Percentiles rank a stretch among this genome's conserved stretches.
phyloP scores from a whole-genome alignment of 2,329 filamentous ascomycete species.

The Nothomitra cinnamomea region DNA sequence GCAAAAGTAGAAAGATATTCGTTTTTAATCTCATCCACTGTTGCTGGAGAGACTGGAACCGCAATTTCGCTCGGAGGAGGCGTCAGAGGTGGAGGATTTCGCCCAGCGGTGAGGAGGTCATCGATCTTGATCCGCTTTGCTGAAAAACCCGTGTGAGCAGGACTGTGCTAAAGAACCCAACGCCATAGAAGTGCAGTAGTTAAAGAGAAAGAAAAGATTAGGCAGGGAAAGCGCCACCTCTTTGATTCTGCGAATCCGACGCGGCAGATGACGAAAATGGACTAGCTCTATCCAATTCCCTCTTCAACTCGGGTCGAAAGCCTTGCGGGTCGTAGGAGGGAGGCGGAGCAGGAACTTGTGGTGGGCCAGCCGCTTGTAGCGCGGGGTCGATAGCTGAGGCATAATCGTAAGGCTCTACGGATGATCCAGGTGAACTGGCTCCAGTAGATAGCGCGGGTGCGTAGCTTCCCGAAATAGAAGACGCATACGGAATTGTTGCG shows the following conservation, averaged over 20 bases:
- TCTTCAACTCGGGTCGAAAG: slow-evolving; percentile 20
- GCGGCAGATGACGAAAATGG: slow-evolving; percentile 18
- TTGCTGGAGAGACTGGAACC: slow-evolving; percentile 26
- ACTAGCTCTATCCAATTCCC: slow-evolving; percentile 19
- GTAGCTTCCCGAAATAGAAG: slow-evolving; percentile 11
- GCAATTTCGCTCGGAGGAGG: slow-evolving; percentile 19
- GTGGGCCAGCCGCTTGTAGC: slow-evolving; percentile 28
- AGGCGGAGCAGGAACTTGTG: slow-evolving; percentile 18
- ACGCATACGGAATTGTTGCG: slow-evolving; percentile 16
- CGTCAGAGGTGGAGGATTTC: slow-evolving; percentile 39
- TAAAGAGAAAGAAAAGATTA: background rate
- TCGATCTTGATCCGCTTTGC: slow-evolving; percentile 54
- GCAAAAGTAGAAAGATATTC: slow-evolving; percentile 65
- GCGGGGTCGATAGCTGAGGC: slow-evolving; percentile 48
- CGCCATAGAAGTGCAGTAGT: background rate
- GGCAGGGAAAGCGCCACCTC: slow-evolving; percentile 22
- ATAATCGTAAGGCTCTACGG: slow-evolving; percentile 37
- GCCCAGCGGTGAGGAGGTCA: slow-evolving; percentile 52
- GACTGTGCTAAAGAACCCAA: slow-evolving; percentile 13
- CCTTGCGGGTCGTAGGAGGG: slow-evolving; percentile 15
- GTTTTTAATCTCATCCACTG: slow-evolving; percentile 49
- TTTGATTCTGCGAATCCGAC: slow-evolving; percentile 11
- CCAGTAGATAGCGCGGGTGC: slow-evolving; percentile 18
- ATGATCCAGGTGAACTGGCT: slow-evolving; percentile 18
- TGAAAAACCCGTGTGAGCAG: slow-evolving; percentile 30